phyloP scores from a whole-genome alignment of 768 basidiomycete species.

The Rhizopogon vulgaris region DNA sequence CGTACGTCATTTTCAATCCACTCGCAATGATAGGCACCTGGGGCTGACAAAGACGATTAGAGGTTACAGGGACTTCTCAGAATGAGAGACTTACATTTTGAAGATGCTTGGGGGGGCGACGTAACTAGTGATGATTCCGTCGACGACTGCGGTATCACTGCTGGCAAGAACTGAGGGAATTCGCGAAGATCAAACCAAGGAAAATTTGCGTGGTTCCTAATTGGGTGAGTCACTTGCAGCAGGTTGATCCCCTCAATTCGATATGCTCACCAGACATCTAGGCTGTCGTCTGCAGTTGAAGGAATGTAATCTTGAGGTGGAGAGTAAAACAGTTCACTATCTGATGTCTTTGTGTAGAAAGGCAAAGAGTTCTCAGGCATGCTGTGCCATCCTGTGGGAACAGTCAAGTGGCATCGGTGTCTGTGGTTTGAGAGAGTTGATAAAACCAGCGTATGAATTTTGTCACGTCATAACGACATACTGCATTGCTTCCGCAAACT shows the following conservation, averaged over 20 bases:
- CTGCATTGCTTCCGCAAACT: not conserved
- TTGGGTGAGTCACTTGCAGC: not conserved
- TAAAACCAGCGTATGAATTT: not conserved
- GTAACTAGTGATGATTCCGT: not conserved
- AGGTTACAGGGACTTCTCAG: not conserved
- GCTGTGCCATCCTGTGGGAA: not conserved
- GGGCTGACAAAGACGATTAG: not conserved
- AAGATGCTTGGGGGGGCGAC: not conserved
- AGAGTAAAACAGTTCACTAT: not conserved
- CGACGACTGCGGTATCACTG: not conserved
- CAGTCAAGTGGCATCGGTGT: not conserved
- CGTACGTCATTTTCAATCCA: slow-evolving; percentile 15
- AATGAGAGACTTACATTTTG: not conserved
- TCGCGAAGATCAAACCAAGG: not conserved
- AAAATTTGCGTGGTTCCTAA: not conserved
- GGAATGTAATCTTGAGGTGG: not conserved
- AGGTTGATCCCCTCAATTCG: too few relatives aligned
- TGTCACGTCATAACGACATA: not conserved
- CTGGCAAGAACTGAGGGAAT: not conserved
- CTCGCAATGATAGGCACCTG: slow-evolving; percentile 9
- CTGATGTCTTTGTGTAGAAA: not conserved
- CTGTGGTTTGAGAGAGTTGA: too few relatives aligned
- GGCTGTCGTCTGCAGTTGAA: not conserved
- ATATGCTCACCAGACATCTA: not conserved
- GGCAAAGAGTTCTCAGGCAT: not conserved